Conservation (phyloP, 345 rosid species). For the Salix arbutifolia region DNA sequence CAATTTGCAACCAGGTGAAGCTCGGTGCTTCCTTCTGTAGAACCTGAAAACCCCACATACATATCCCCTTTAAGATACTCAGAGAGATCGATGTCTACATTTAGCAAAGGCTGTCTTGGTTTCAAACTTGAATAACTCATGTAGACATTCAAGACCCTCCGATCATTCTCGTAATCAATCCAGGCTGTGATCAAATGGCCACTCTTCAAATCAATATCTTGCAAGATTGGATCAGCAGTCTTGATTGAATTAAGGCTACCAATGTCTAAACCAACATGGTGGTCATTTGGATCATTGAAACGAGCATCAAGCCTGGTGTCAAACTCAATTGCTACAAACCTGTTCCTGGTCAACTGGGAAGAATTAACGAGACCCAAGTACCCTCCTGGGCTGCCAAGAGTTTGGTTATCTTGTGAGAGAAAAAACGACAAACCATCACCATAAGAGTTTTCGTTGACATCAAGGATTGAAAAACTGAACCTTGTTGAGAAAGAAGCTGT, state of each 20-base stretch:
- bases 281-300: slow-evolving; percentile 62
- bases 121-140: slow-evolving; percentile 54
- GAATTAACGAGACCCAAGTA: slow-evolving; percentile 82
- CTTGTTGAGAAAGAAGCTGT: slow-evolving; percentile 78
- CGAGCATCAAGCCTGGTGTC: slow-evolving; percentile 64
- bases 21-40: slow-evolving; percentile 96
- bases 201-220: slow-evolving; percentile 65
- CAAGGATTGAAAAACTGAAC: slow-evolving; percentile 68
- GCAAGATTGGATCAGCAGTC: slow-evolving; percentile 47
- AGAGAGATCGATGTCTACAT: slow-evolving; percentile 61
- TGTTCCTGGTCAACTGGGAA: slow-evolving; percentile 61
- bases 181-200: slow-evolving; percentile 67
- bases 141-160: slow-evolving; percentile 54
- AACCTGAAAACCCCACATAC: slow-evolving; percentile 85
- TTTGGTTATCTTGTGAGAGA: slow-evolving; percentile 65
- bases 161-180: slow-evolving; percentile 85
- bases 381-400: slow-evolving; percentile 74
- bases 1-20: slow-evolving; percentile 67
- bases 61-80: slow-evolving; percentile 46
- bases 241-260: slow-evolving; percentile 63
- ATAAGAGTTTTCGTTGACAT: slow-evolving; percentile 53
- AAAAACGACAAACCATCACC: slow-evolving; percentile 91
- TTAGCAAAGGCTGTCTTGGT: slow-evolving; percentile 55
- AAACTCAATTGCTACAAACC: slow-evolving; percentile 79
- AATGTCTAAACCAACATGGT: slow-evolving; percentile 77